Conservation (phyloP, 2,329 filamentous ascomycete species). For the Emmonsia crescens region DNA sequence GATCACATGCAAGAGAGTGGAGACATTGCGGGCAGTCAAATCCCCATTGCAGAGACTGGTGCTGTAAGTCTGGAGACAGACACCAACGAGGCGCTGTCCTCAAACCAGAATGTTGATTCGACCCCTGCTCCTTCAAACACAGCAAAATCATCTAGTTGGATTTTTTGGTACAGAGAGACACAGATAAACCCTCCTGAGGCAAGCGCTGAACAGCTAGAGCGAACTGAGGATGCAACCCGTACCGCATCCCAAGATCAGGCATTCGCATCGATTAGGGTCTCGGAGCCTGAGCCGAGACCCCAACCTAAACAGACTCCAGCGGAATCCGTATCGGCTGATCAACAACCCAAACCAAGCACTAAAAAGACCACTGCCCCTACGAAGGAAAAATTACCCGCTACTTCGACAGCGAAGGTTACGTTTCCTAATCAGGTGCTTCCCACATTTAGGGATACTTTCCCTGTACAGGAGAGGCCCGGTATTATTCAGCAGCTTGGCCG, state of each 20-base stretch:
- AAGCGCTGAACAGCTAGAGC: slow-evolving; percentile 2
- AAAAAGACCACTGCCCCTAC: slow-evolving; percentile 17
- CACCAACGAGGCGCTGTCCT: slow-evolving; percentile 5
- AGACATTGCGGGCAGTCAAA: slow-evolving; percentile 3
- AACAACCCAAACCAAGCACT: slow-evolving; percentile 19
- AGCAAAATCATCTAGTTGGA: slow-evolving; percentile 28
- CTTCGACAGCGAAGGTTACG: slow-evolving; percentile 12
- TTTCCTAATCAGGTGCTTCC: slow-evolving; percentile 40
- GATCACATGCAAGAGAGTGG: slow-evolving; percentile 11
- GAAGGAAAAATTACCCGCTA: not conserved
- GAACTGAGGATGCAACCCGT: not conserved
- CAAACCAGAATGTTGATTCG: not conserved
- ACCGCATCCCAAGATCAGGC: not conserved
- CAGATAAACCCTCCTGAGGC: slow-evolving; percentile 17
- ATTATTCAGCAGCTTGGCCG: slow-evolving; percentile 48
- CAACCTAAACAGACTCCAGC: slow-evolving; percentile 21
- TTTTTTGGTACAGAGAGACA: slow-evolving; percentile 30
- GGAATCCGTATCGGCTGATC: slow-evolving; percentile 3
- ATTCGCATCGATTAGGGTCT: slow-evolving; percentile 15
- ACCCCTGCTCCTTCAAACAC: slow-evolving; percentile 8
- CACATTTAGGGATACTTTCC: slow-evolving; percentile 37
- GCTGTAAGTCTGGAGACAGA: slow-evolving; percentile 15
- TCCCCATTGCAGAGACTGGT: slow-evolving; percentile 7
- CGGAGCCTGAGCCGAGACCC: slow-evolving; percentile 17
- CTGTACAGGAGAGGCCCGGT: slow-evolving; percentile 43